These are phyloP conservation scores for Aspergillus pseudotamarii DNA, from an alignment of 2,329 filamentous ascomycete genomes.

Conservation along the genomic window DNA sequence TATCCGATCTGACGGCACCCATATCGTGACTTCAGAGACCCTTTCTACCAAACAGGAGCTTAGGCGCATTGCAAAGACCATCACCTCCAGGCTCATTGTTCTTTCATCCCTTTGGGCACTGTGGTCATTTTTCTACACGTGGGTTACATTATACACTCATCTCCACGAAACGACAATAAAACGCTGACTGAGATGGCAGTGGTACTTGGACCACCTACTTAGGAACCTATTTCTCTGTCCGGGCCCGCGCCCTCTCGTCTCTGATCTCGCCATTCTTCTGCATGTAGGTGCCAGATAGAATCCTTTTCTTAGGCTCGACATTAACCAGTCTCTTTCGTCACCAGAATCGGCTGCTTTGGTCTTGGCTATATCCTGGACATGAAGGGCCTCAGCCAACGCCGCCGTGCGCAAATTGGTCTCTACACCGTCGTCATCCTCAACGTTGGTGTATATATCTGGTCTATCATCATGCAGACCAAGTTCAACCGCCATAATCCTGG, in stretches of 20 bases:
- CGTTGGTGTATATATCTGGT: constrained; percentile 54
- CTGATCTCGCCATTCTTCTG: constrained; percentile 54
- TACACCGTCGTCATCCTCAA: constrained; percentile 51
- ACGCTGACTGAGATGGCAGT: constrained; percentile 22
- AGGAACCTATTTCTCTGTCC: constrained; percentile 49
- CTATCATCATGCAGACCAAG: constrained; percentile 50
- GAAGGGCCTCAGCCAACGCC: constrained; percentile 44
- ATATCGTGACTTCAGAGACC: constrained; percentile 46
- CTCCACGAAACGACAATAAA: background rate
- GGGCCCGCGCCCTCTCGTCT: constrained; percentile 49
- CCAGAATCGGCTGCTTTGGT: constrained; percentile 51
- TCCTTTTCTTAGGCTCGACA: too few species aligned
- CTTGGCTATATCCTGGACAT: constrained; percentile 51
- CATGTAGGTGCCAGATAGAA: constrained; percentile 37
- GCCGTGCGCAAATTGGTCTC: constrained; percentile 51
- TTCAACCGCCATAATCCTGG: constrained; percentile 46
- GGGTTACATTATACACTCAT: background rate
- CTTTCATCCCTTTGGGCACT: constrained; percentile 47
- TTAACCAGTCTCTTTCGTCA: background rate
- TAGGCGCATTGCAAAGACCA: constrained; percentile 44
- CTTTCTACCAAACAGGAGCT: constrained; percentile 45
- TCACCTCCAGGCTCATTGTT: constrained; percentile 44
- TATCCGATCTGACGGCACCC: constrained; percentile 49
- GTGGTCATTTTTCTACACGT: constrained; percentile 52
- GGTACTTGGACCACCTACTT: constrained; percentile 53